Conservation (phyloP, 2,329 filamentous ascomycete genomes). For the Hypoxylon sp. region DNA sequence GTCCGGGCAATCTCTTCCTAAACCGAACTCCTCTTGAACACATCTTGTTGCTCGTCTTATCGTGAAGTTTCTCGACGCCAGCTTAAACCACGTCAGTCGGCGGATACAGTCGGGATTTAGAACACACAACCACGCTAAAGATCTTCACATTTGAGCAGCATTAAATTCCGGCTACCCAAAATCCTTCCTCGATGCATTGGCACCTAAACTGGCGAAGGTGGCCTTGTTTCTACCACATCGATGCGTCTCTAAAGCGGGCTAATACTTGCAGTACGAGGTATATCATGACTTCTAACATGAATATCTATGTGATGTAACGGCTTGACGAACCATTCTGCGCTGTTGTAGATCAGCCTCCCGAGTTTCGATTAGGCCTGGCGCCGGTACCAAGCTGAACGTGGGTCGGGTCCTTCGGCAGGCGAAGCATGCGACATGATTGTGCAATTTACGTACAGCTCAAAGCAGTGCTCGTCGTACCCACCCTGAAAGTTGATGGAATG, state of each 20-base stretch:
- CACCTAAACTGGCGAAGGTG: slow-evolving; percentile 23
- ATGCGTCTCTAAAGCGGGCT: slow-evolving; percentile 25
- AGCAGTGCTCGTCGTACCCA: slow-evolving; percentile 25
- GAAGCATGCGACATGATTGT: slow-evolving; percentile 40
- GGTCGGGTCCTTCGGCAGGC: slow-evolving; percentile 33
- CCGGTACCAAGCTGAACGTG: slow-evolving; percentile 35
- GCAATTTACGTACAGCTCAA: slow-evolving; percentile 37
- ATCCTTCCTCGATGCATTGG: slow-evolving; percentile 18
- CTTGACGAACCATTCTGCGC: slow-evolving; percentile 20
- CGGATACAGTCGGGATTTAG: slow-evolving; percentile 38
- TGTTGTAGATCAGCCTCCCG: slow-evolving; percentile 34
- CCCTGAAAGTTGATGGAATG: slow-evolving; percentile 26
- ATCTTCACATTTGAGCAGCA: slow-evolving; percentile 23
- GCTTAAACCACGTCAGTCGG: slow-evolving; percentile 38
- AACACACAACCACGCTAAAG: slow-evolving; percentile 21
- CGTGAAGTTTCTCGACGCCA: slow-evolving; percentile 38
- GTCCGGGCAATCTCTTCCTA: slow-evolving; percentile 39
- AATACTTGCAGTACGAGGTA: slow-evolving; percentile 28
- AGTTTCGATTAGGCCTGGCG: slow-evolving; percentile 19
- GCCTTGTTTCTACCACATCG: slow-evolving; percentile 24
- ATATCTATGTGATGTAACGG: slow-evolving; percentile 29
- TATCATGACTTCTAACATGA: slow-evolving; percentile 23
- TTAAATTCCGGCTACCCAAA: slow-evolving; percentile 13
- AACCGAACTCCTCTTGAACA: slow-evolving; percentile 28
- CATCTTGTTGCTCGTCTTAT: slow-evolving; percentile 36